Conservation (phyloP, 1,284 basidiomycete genomes). For the Leucoagaricus sp. region DNA sequence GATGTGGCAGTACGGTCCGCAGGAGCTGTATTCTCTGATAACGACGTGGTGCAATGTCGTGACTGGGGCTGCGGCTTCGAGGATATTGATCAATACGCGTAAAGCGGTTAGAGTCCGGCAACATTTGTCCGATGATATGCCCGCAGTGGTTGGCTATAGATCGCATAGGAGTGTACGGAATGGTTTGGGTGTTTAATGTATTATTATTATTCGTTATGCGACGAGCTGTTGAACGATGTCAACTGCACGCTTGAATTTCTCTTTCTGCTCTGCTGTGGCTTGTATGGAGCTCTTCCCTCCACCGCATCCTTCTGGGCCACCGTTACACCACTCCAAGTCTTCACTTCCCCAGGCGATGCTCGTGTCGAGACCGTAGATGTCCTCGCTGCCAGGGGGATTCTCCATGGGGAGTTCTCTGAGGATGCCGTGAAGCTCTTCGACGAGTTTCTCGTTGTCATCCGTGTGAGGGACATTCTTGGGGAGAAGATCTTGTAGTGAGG, state of each 20-base stretch:
- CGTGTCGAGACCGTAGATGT: constrained; percentile 70
- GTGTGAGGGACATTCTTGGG: constrained; percentile 47
- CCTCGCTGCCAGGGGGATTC: constrained; percentile 58
- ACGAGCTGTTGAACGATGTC: constrained; percentile 61
- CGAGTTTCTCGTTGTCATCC: constrained; percentile 40
- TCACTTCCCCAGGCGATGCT: constrained; percentile 64
- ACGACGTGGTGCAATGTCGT: constrained; percentile 9
- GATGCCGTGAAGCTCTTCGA: constrained; percentile 59
- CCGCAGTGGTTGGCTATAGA: neutral
- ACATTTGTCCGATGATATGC: neutral
- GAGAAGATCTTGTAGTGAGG: constrained; percentile 40
- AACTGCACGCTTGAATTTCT: constrained; percentile 65
- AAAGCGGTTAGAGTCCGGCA: constrained; percentile 4
- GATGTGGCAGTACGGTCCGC: constrained; percentile 9
- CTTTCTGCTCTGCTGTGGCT: constrained; percentile 60
- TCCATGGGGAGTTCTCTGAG: constrained; percentile 60
- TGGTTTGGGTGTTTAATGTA: too few species aligned
- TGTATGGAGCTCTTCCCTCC: constrained; percentile 48
- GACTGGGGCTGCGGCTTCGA: constrained; percentile 6
- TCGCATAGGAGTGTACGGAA: too few species aligned
- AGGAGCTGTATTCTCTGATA: constrained; percentile 4
- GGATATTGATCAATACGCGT: constrained; percentile 4
- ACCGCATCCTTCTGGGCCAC: constrained; percentile 60
- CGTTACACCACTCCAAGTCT: constrained; percentile 62
- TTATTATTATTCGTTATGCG: constrained; percentile 28